Evolutionary conservation across 495 filamentous ascomycete genomes (phyloP), one percentile per base, ranked within the genome.

Genomic region (Parachaetomium inaequale): DNA sequence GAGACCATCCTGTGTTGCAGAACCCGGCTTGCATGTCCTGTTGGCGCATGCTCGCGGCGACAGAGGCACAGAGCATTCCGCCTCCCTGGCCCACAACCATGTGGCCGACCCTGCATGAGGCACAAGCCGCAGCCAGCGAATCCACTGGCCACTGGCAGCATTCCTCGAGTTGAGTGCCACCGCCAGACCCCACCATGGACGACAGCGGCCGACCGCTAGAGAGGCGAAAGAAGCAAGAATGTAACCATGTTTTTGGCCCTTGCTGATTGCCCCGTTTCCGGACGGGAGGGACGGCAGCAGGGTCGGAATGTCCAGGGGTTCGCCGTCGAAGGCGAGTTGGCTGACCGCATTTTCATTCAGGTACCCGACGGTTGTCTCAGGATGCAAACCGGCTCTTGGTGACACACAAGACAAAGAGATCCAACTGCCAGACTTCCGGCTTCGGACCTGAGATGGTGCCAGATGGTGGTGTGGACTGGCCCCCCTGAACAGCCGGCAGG

Each of bases 41-140:
- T 21, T 7, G 29, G 15, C 31, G 29, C 50, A 36, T 34, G 29
- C n/a, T 32, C 19, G 31, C 50, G 12, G 28, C 50, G 28, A 42
- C 52, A 15, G 34, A 55, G 52, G 52, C 32, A 26, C 52, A 25
- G 34, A 40, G 40, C 12, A 15, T 43, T 43, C 40, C 40, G 40
- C 40, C 3, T 17, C 61, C 61, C 54, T 43, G 54, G 61, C 45
- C 46, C 32, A 63, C 53, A 63, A 46, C 61, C 61, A 63, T 63
- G 61, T 63, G 61, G 61, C 61, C 40, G 52, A 63, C 60, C 61
- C 54, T 63, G 54, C 61, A 63, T 58, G 7, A 32, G 31, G 6
- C 17, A 26, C 42, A 32, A 36, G 25, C 26, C 29, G 55, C 34
- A 26, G 31, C 5, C 38, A 40, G 38, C 10, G 36, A 21, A 55